Evolutionary conservation across 805 yeast genomes (phyloP), one percentile per base, ranked within the genome.

Genomic region (Yamadazyma olivae): DNA sequence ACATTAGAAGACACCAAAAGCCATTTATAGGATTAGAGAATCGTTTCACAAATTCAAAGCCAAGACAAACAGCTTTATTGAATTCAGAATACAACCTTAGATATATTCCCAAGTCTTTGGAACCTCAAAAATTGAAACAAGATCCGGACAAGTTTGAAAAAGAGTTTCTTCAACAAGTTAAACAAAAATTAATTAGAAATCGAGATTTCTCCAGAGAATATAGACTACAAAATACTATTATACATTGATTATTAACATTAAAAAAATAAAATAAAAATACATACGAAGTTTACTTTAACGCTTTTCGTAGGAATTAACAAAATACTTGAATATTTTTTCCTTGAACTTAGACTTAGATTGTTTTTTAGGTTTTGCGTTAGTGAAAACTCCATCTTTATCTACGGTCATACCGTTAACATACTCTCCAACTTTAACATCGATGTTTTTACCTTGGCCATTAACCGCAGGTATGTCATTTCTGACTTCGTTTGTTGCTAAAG

Each of bases 261-360:
- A 26, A 17, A 24, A 33, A 24, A 34, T 27, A 20, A 20, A 19
- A 13, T 16, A 31, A 10, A 22, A 9, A 9, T 27, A 27, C 6
- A 24, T 20, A 20, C 23, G 7, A 7, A 20, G 10, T n/a, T n/a
- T n/a, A n/a, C n/a, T n/a, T n/a, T n/a, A n/a, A n/a, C n/a, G n/a
- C n/a, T 27, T 43, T 9, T 51, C 58, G 41, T 63, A 62, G 27
- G 44, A 34, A 35, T 54, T 59, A 17, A 64, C 48, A 35, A 64
- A 64, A 34, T 56, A 58, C 42, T 61, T 64, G 45, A 53, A 53
- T 9, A 54, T 34, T 28, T 42, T 53, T 14, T 43, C 48, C 26
- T 46, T 53, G 22, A 54, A 49, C 31, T 46, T 50, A 9, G 45
- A 43, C n/a, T 43, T 41, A n/a, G n/a, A n/a, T n/a, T 7, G 14